A percentile compares a stretch with the other conserved stretches of the same genome.
Conservation (phyloP, 441 rosid species). For the Capsella rubella region DNA sequence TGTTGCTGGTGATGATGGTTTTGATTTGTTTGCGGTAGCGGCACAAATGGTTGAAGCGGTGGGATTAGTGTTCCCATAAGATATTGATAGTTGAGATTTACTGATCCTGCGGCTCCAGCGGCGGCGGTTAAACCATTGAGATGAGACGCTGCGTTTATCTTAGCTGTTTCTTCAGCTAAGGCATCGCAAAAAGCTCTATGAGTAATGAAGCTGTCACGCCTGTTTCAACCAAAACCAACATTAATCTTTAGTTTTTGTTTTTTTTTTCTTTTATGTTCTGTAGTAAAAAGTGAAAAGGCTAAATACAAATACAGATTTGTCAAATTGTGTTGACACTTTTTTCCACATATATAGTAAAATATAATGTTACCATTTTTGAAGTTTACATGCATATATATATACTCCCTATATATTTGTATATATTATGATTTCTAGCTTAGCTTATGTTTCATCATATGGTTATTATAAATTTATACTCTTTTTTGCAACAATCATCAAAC, state of each 20-base stretch:
- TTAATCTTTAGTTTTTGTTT: not conserved
- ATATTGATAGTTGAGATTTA: conserved; percentile 53
- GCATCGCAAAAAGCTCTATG: conserved; percentile 98
- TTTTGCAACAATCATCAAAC: conserved; percentile 27
- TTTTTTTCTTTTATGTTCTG: not conserved
- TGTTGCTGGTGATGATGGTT: conserved; percentile 36
- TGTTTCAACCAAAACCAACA: conserved; percentile 42
- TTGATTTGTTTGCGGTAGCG: conserved; percentile 38
- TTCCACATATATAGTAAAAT: not conserved
- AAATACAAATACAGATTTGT: not conserved
- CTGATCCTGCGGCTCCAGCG: conserved; percentile 26
- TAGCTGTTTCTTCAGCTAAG: conserved; percentile 91
- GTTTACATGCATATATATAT: not conserved
- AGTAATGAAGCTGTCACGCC: conserved; percentile 93
- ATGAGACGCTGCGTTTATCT: conserved; percentile 70
- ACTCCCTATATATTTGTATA: not conserved
- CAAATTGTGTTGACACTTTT: not conserved
- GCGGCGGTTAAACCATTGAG: conserved; percentile 46
- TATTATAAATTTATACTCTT: conserved; percentile 1
- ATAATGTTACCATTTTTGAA: conserved; percentile 8
- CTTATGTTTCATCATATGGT: not conserved
- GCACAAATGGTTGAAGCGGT: conserved; percentile 66
- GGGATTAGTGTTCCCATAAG: conserved; percentile 57
- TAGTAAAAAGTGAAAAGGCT: not conserved
- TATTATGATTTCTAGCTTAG: not conserved